Base-by-base conservation (phyloP, 305 asterid genomes). In the Salvia sclarea region DNA sequence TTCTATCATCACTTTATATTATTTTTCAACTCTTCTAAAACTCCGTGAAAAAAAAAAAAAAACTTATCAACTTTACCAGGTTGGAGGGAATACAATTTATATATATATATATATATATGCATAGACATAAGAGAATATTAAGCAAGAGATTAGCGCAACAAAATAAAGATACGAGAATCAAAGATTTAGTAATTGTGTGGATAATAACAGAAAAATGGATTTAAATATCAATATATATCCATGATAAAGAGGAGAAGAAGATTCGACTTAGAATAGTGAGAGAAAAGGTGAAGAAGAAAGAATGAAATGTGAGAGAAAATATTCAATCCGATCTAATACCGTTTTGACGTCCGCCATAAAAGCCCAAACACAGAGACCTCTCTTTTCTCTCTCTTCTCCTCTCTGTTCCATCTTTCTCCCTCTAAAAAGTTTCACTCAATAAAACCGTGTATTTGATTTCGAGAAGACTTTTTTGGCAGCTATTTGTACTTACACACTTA, bases 301-400 rank as follows among this genome's bases (percentile, higher is more conserved):
- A 59, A 60, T 43, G 67, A 72, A 55, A 31, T 12, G 64, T 44
- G 61, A 69, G 54, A 63, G 50, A 52, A 61, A 43, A 52, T 9
- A 75, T 76, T 78, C 54, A 80, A 84, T 80, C 77, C 70, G 70
- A 82, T 82, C 66, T 70, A 80, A 82, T 78, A 45, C 69, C 40
- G 45, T 10, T 80, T 84, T 82, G 84, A 82, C 86, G 86, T 84
- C 90, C 87, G 86, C 78, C 50, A 75, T 71, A 75, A 75, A 81
- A 69, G 1, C 62, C 62, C 54, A 68, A 61, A 43, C 48, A 54
- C 59, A 1, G 14, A 11, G 2, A 35, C 33, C 38, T 21, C 45
- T 50, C 45, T 28, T 60, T 52, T 64, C 56, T 61, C 79, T 54
- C 74, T 69, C 72, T 49, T 73, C 72, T 49, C 72, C 18, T 40